Evolutionary conservation across 2,329 filamentous ascomycete species (phyloP).

Genomic region (Trichoderma sp.): DNA sequence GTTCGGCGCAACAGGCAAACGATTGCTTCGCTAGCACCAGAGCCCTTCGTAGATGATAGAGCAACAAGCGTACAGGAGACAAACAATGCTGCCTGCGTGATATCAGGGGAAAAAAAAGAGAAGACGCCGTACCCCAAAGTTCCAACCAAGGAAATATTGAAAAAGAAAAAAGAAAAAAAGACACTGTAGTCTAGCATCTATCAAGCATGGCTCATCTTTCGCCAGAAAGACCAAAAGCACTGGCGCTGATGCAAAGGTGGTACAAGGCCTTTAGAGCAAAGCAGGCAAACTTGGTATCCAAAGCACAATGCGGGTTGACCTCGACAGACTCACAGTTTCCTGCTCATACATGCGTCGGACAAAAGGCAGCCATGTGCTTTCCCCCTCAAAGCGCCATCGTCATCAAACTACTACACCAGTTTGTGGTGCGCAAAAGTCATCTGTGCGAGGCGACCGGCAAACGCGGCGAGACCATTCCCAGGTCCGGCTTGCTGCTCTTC

Average conservation of each 20-base stretch:
- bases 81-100: constrained; percentile 1
- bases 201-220: constrained; percentile 5
- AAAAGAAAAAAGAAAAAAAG: neutral
- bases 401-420: neutral
- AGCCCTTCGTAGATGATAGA: neutral
- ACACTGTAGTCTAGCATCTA: constrained; percentile 20
- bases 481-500: constrained; percentile 14
- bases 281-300: neutral
- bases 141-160: neutral
- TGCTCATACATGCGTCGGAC: neutral
- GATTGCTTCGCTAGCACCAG: neutral
- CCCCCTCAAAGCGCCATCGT: too few relatives aligned
- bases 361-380: too few relatives aligned
- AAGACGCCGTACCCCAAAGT: neutral
- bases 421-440: neutral
- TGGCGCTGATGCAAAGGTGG: constrained; percentile 10
- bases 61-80: neutral
- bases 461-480: constrained; percentile 19
- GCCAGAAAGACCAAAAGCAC: neutral
- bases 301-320: neutral
- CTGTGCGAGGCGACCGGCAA: constrained; percentile 22
- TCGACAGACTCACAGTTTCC: neutral
- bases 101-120: neutral
- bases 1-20: neutral
- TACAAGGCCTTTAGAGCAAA: constrained; percentile 6